Evolutionary conservation across 306 rosid species (phyloP).

Genomic region (Vachellia collinsii): DNA sequence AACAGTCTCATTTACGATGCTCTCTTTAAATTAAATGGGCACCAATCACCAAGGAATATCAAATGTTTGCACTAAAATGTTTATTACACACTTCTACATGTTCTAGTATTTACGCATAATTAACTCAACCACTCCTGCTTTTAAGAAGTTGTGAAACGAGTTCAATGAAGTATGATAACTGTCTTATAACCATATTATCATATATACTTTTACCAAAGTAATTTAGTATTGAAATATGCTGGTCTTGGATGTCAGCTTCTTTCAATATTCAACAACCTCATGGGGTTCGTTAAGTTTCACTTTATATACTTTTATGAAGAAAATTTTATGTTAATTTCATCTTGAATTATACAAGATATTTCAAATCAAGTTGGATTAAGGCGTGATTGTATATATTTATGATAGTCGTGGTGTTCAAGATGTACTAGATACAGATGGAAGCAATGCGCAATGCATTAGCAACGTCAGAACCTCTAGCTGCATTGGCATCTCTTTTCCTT

Average conservation of each 20-base stretch:
- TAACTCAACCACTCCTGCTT: neutral
- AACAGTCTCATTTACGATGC: neutral
- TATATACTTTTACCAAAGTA: slow-evolving; percentile 31
- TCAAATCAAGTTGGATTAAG: slow-evolving; percentile 93
- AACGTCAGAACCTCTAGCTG: slow-evolving; percentile 87
- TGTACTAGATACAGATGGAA: slow-evolving; percentile 96
- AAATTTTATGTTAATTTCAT: slow-evolving; percentile 23
- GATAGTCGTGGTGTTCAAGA: slow-evolving; percentile 93
- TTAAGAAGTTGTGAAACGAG: neutral
- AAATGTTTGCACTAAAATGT: neutral
- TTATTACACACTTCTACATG: neutral
- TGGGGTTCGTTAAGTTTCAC: slow-evolving; percentile 1
- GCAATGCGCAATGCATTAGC: slow-evolving; percentile 79
- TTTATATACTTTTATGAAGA: neutral
- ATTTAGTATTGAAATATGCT: slow-evolving; percentile 10
- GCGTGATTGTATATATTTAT: slow-evolving; percentile 89
- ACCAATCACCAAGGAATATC: neutral
- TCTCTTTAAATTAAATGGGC: neutral
- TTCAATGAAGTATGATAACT: slow-evolving; percentile 11
- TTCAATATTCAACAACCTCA: slow-evolving; percentile 10
- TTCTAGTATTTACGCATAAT: neutral
- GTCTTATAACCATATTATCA: slow-evolving; percentile 26
- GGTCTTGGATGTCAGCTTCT: slow-evolving; percentile 27
- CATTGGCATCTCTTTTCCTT: slow-evolving; percentile 61
- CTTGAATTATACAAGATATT: slow-evolving; percentile 41